Evolutionary conservation across 1,284 basidiomycete genomes (phyloP), one percentile per base, ranked within the genome.

Genomic region (Cerrena zonata): DNA sequence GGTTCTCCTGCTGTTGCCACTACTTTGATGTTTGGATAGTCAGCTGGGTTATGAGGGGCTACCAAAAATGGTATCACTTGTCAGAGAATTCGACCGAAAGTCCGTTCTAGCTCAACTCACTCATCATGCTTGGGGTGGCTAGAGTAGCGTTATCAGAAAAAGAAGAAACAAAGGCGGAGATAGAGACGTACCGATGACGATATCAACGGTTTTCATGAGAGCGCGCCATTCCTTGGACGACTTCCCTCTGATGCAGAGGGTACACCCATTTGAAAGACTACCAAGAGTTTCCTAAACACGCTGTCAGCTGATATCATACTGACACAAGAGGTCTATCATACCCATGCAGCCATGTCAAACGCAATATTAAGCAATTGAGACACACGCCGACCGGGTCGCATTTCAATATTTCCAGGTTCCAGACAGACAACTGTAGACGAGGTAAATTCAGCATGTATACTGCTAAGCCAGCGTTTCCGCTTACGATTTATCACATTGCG

Each of bases 261-360:
- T 82, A 47, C 75, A 75, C 1, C 79, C 79, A 54, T 82, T 82
- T 57, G 68, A 72, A 45, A 81, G 65, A 49, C 75, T 72, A 5
- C 78, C 79, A 23, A 82, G 71, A 34, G 77, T 78, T 69, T 82
- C 80, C 77, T 79, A 53, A n/a, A n/a, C n/a, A n/a, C n/a, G n/a
- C n/a, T n/a, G n/a, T 53, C 42, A 48, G n/a, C 30, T 7, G 15
- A 22, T 13, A 36, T 27, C 13, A 18, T 23, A 27, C 18, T 47
- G n/a, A 27, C 34, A 41, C 49, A 21, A 42, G 41, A 40, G 30
- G 18, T 27, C n/a, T 11, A 24, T 47, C 21, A 38, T 40, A 78
- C 77, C 79, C 79, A 83, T 40, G 77, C 77, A 36, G 77, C 79
- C 78, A 82, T 80, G 58, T 81, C 80, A 56, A 81, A 82, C 1